Evolutionary conservation across 202 grass and related monocot genomes (phyloP), one percentile per base, ranked within the genome.

Genomic region (Carex arenaria): DNA sequence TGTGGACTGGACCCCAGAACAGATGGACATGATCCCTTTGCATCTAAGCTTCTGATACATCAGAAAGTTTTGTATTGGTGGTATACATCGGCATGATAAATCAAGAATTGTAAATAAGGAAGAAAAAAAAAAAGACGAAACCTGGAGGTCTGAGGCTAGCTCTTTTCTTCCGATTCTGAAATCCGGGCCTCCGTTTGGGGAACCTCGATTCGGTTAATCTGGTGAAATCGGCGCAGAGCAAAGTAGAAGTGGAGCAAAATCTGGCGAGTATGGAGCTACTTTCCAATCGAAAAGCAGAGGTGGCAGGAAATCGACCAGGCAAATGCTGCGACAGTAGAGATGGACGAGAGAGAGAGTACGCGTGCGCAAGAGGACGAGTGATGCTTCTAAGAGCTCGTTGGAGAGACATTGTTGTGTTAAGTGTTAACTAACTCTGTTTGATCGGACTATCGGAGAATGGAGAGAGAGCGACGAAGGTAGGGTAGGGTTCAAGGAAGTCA

Each of bases 61-160:
- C 56, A 59, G n/a, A 20, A 59, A 19, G 18, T 59, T 19, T 59
- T 59, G 18, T 19, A 59, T 18, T 17, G 5, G 1, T 59, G n/a
- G n/a, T n/a, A 19, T 59, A 59, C 55, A 59, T 59, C 12, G 13
- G 12, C 59, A 80, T 13, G 45, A 47, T 11, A 47, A 47, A 47
- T 47, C 45, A 10, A 47, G 45, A 10, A 54, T 55, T 31, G 15
- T 62, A 28, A 57, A 61, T 14, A 64, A 19, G 43, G 1, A 26
- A 11, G 32, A 74, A 15, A 20, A 63, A 23, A 80, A 69, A 1
- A 52, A 83, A 59, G 19, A 49, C 26, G 26, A 13, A 81, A 92
- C 91, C 96, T 90, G 85, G 84, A 66, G 93, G 88, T 85, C 88
- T 90, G 68, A 96, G 80, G 91, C 84, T 90, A 32, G 91, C 89